A percentile compares a stretch with the other conserved stretches of the same genome.
Conservation (phyloP, 345 rosid species). For the Gossypium longicalyx region DNA sequence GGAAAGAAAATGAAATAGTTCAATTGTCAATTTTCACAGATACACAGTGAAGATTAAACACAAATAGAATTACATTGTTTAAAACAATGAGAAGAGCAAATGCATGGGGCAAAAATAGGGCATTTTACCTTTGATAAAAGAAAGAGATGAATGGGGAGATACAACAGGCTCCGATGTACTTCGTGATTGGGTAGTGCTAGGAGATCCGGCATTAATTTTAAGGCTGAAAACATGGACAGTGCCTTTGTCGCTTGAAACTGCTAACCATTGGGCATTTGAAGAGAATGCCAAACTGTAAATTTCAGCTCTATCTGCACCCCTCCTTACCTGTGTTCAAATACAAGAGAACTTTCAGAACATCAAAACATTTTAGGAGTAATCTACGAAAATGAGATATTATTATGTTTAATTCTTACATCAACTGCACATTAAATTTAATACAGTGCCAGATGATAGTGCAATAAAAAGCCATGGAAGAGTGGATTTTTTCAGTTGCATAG, state of each 20-base stretch:
- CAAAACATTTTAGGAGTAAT: neutral
- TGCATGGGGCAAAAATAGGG: neutral
- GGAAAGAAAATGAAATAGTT: neutral
- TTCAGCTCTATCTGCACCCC: constrained; percentile 99
- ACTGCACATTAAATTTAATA: neutral
- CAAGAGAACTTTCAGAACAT: neutral
- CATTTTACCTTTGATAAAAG: constrained; percentile 68
- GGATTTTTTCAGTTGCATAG: neutral
- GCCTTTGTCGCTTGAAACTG: constrained; percentile 98
- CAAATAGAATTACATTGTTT: neutral
- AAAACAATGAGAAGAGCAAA: neutral
- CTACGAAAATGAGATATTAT: neutral
- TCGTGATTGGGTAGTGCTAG: constrained; percentile 40
- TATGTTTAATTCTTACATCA: neutral
- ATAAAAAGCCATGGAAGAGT: neutral
- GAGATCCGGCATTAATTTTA: constrained; percentile 57
- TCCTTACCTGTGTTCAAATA: constrained; percentile 57
- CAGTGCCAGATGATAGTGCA: neutral
- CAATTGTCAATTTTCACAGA: neutral
- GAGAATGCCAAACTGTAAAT: constrained; percentile 94
- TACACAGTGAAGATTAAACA: neutral
- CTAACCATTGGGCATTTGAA: constrained; percentile 76
- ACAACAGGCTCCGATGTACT: constrained; percentile 32
- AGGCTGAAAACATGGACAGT: constrained; percentile 94
- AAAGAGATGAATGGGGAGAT: constrained; percentile 52